Base-by-base conservation (phyloP, 78 protist species). In the Polysphondylium violaceum region DNA sequence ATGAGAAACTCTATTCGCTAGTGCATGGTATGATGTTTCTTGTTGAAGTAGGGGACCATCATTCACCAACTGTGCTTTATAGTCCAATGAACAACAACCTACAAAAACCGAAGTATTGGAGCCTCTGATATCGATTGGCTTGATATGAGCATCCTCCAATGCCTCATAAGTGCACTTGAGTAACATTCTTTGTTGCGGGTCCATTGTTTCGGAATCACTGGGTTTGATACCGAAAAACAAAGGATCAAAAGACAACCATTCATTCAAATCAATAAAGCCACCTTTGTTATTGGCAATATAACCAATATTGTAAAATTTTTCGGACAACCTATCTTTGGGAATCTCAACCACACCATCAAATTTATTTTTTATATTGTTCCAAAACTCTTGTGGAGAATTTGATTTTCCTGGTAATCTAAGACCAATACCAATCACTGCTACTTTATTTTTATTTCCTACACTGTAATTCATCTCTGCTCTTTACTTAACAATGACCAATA, bases 151-250 rank as follows among this genome's bases (percentile, higher is more conserved):
- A 75, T 74, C 92, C 3, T 64, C 77, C 27, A 93, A 29, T 1
- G 96, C 89, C 31, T 53, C 89, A 11, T 29, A 41, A 14, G 83
- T 11, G 29, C 51, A 47, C 60, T 79, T 74, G 8, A 95, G 94
- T 25, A 88, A 59, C 2, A 95, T 38, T 3, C 96, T 56, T 61
- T 88, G 95, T 86, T 93, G 94, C 7, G 97, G 97, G 50, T 95
- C 97, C 58, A 92, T 87, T 12, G 9, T 4, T 16, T 43, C 73
- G 6, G 94, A 83, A 31, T 87, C 97, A 21, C 29, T 72, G 2
- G 53, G 60, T 6, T 88, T 0, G n/a, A 96, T 56, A 7, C 60
- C 81, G 63, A 86, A 95, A 41, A 43, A 51, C 43, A 40, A 36
- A 25, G 65, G 55, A 76, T 94, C 96, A 61, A 92, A 86, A 19